A percentile compares a stretch with the other conserved stretches of the same genome.
These are phyloP conservation scores for Cytidiella melzeri DNA, from an alignment of 768 basidiomycete genomes.

Conservation along the genomic window DNA sequence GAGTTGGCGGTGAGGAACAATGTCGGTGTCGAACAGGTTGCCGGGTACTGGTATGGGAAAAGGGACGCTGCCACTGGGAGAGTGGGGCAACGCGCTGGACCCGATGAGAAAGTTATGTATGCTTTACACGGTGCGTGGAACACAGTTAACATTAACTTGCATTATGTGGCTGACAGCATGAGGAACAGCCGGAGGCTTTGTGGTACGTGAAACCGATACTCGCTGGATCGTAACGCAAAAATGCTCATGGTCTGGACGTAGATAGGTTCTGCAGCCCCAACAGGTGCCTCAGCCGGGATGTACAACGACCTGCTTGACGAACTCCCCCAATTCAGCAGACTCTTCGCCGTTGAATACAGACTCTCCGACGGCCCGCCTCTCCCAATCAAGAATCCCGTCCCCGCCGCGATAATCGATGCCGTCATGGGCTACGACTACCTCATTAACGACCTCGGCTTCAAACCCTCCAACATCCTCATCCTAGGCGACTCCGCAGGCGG, in stretches of 20 bases:
- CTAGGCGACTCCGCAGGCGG: slow-evolving; percentile 53
- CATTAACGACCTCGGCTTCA: slow-evolving; percentile 33
- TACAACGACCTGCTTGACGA: slow-evolving; percentile 2
- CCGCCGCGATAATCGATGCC: slow-evolving; percentile 47
- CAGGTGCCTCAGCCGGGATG: neutral
- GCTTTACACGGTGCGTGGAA: slow-evolving; percentile 15
- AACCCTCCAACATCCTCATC: slow-evolving; percentile 39
- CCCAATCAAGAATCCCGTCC: slow-evolving; percentile 36
- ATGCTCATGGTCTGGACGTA: neutral
- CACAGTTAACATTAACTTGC: neutral
- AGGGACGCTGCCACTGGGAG: neutral
- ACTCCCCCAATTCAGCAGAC: slow-evolving; percentile 16
- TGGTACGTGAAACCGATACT: slow-evolving; percentile 4
- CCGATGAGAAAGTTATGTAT: slow-evolving; percentile 18
- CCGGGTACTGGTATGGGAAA: slow-evolving; percentile 21
- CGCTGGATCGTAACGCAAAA: neutral
- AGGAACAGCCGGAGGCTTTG: slow-evolving; percentile 8
- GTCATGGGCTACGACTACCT: slow-evolving; percentile 47
- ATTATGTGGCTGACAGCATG: neutral
- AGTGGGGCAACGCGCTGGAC: slow-evolving; percentile 7
- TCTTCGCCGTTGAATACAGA: slow-evolving; percentile 43
- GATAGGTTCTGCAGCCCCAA: slow-evolving; percentile 8
- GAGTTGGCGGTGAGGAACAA: slow-evolving; percentile 17
- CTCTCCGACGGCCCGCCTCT: slow-evolving; percentile 28
- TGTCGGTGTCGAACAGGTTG: slow-evolving; percentile 16